Evolutionary conservation across 2,329 filamentous ascomycete genomes (phyloP).

Genomic region (Hymenotorrendiella dingleyae): DNA sequence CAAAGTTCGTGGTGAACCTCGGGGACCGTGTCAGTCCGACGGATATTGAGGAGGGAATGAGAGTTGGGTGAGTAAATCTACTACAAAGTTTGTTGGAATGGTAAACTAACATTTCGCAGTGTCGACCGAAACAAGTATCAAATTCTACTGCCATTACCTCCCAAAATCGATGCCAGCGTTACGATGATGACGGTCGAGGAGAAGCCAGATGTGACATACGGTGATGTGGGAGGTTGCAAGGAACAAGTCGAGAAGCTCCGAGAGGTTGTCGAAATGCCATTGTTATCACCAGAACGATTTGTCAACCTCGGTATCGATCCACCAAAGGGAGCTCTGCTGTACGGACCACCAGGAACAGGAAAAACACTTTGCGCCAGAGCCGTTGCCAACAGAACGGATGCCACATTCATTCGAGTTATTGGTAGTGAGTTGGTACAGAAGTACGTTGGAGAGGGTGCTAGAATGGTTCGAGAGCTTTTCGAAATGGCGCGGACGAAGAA

Average conservation of each 20-base stretch:
- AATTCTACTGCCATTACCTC: slow-evolving; percentile 90
- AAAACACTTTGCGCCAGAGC: slow-evolving; percentile 97
- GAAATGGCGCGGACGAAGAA: slow-evolving; percentile 99
- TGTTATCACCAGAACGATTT: slow-evolving; percentile 93
- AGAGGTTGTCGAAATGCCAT: slow-evolving; percentile 97
- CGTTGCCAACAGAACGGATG: slow-evolving; percentile 95
- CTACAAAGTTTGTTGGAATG: slow-evolving; percentile 8
- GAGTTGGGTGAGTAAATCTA: slow-evolving; percentile 64
- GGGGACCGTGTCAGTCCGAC: slow-evolving; percentile 95
- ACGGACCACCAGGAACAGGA: slow-evolving; percentile 95
- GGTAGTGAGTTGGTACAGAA: slow-evolving; percentile 97
- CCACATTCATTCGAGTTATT: slow-evolving; percentile 97
- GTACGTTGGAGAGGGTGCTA: slow-evolving; percentile 95
- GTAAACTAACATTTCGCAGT: too few relatives aligned
- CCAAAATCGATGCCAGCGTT: slow-evolving; percentile 97
- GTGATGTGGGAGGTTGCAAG: slow-evolving; percentile 97
- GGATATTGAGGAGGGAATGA: slow-evolving; percentile 99
- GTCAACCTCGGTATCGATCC: slow-evolving; percentile 99
- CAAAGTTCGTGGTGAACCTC: slow-evolving; percentile 97
- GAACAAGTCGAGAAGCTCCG: slow-evolving; percentile 99
- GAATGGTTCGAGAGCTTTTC: slow-evolving; percentile 98
- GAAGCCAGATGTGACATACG: slow-evolving; percentile 98
- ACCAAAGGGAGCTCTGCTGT: slow-evolving; percentile 92
- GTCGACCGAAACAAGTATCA: slow-evolving; percentile 99
- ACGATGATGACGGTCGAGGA: slow-evolving; percentile 99